A percentile compares a stretch with the other conserved stretches of the same genome.
phyloP scores from a whole-genome alignment of 108 stramenopile genomes.

The Parietichytrium sp. region DNA sequence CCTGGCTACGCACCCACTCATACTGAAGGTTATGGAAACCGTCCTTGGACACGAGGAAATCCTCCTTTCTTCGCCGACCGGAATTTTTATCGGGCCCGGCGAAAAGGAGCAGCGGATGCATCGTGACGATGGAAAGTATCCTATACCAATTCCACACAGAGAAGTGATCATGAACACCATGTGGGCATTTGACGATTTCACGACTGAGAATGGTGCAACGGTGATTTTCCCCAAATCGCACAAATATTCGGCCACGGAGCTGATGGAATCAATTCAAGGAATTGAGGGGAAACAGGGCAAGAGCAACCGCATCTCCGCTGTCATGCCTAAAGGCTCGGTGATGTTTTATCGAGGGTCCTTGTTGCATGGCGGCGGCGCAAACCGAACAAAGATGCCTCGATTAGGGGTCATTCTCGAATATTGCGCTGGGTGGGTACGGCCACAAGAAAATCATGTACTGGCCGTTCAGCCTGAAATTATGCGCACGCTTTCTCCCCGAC shows the following conservation, averaged over 20 bases:
- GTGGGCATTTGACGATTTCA: conserved; percentile 31
- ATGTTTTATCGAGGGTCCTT: conserved; percentile 29
- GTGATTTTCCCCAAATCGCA: background rate
- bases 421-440: conserved; percentile 6
- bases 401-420: conserved; percentile 22
- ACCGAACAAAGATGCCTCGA: background rate
- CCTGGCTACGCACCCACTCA: background rate
- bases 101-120: conserved; percentile 9
- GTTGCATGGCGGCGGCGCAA: background rate
- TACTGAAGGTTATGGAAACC: background rate
- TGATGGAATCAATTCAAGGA: too few species aligned
- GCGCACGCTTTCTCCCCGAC: background rate
- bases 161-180: conserved; percentile 36
- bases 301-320: background rate
- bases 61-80: conserved; percentile 8
- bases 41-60: background rate
- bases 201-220: background rate
- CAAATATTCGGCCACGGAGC: too few species aligned
- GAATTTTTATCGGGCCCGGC: background rate
- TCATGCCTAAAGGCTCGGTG: conserved; percentile 30
- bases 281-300: background rate
- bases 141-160: background rate
- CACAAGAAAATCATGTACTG: conserved; percentile 18
- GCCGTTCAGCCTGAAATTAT: background rate
- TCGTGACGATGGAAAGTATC: conserved; percentile 19